Percentiles rank a stretch among this genome's conserved stretches.
phyloP scores from a whole-genome alignment of 164 flowering plant genomes.

The Magnolia officinalis region DNA sequence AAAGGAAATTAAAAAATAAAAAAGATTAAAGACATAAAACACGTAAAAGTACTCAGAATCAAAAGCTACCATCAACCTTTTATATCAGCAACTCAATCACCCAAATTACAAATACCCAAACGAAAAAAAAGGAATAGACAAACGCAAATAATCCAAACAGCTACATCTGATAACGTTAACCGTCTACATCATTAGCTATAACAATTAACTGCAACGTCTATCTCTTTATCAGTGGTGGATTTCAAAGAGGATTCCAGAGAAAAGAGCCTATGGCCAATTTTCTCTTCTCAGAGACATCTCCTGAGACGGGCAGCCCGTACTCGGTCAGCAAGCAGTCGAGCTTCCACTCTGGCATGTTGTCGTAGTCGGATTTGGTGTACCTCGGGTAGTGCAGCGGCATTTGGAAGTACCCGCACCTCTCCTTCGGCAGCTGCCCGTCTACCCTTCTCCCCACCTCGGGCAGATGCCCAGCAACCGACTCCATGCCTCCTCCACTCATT shows the following conservation, averaged over 20 bases:
- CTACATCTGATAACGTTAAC: too few relatives aligned
- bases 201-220: too few relatives aligned
- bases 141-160: too few relatives aligned
- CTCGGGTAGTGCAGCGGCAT: constrained; percentile 51
- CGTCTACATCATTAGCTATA: too few relatives aligned
- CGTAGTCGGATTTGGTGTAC: constrained; percentile 33
- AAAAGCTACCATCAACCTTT: too few relatives aligned
- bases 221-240: not conserved
- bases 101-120: too few relatives aligned
- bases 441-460: not conserved
- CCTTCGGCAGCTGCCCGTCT: constrained; percentile 8
- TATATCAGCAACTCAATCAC: too few relatives aligned
- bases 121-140: too few relatives aligned
- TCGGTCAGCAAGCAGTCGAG: constrained; percentile 27
- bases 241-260: constrained; percentile 18
- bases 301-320: constrained; percentile 35
- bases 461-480: not conserved
- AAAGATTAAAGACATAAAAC: too few relatives aligned
- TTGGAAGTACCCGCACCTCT: constrained; percentile 20
- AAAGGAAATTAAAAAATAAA: too few relatives aligned
- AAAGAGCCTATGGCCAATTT: constrained; percentile 48
- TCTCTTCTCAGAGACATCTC: constrained; percentile 30
- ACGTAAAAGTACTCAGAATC: too few relatives aligned
- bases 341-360: constrained; percentile 46
- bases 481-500: not conserved